Evolutionary conservation across 2,329 filamentous ascomycete species (phyloP), one percentile per base, ranked within the genome.

Genomic region (Rhynchosporium agropyri): DNA sequence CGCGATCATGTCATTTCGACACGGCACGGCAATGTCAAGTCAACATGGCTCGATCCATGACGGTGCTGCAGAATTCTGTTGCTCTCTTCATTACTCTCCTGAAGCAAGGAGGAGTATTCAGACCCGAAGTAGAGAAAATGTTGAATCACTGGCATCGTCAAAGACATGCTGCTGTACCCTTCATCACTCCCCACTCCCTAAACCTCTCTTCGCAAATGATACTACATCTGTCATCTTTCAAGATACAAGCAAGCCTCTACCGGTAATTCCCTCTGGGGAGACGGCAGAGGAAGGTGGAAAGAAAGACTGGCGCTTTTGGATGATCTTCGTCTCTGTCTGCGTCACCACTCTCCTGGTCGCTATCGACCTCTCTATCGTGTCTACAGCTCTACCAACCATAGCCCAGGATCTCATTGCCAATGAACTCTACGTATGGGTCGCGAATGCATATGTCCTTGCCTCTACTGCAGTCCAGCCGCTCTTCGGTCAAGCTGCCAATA

Each of bases 341-440:
- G 50, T 65, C 45, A 63, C 64, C 28, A 65, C 65, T 29, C 67
- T 70, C 28, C 64, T 70, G 15, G 66, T 64, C 4, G 67, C 70
- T 29, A 60, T 71, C 48, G 68, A 71, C 57, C 53, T 62, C 28
- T 85, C 84, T 0, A 86, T 86, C 66, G 78, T 86, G 61, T 82
- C 84, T 0, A 86, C 84, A 4, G 83, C 84, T 5, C 75, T 86
- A 0, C 84, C 84, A 0, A 84, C 83, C 1, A 86, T 87, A 58
- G 77, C 79, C 6, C 75, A 79, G 60, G 74, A 81, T 29, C 81
- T 84, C 67, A 71, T 80, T n/a, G 79, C 78, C 4, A 72, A 76
- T 1, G 63, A 66, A 13, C 57, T 61, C 42, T 92, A 91, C 75
- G 85, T 86, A 26, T 92, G 89, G 90, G 88, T 93, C 65, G 89